These are phyloP conservation scores for Alternaria postmessia DNA, from an alignment of 2,329 filamentous ascomycete species.

Conservation along the genomic window DNA sequence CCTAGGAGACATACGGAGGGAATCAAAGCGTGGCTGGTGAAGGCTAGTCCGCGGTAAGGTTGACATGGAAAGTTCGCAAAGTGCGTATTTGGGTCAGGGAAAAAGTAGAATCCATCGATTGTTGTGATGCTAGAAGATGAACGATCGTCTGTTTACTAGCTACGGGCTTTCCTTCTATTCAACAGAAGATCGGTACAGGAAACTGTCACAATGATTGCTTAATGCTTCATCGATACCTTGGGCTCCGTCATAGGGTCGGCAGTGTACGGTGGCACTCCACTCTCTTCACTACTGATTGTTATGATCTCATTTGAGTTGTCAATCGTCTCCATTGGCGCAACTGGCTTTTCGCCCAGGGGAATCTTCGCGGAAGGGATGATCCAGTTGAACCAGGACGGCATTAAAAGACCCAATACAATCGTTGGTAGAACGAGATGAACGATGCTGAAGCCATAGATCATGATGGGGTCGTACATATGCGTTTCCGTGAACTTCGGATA, in stretches of 20 bases:
- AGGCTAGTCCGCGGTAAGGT: slow-evolving; percentile 22
- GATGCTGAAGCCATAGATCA: slow-evolving; percentile 36
- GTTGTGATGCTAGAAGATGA: no score
- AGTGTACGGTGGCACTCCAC: not conserved
- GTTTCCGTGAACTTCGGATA: slow-evolving; percentile 27
- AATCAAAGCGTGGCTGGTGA: slow-evolving; percentile 32
- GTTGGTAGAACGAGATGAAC: slow-evolving; percentile 14
- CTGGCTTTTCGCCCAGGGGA: slow-evolving; percentile 6
- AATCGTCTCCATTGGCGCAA: slow-evolving; percentile 10
- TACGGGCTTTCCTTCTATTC: no score
- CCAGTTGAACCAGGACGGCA: not conserved
- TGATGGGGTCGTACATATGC: slow-evolving; percentile 31
- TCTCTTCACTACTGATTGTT: slow-evolving; percentile 1
- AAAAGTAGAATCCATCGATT: no score
- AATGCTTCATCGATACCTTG: no score
- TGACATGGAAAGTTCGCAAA: no score
- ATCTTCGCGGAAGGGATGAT: slow-evolving; percentile 3
- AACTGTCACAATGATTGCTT: no score
- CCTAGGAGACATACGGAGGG: slow-evolving; percentile 24
- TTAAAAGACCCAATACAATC: slow-evolving; percentile 1
- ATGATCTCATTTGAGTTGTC: slow-evolving; percentile 8
- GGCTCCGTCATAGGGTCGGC: no score
- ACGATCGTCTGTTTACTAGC: not conserved
- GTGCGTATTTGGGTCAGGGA: no score
- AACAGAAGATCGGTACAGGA: no score